Conservation (phyloP, 1,284 basidiomycete species). For the Moesziomyces parantarcticus region DNA sequence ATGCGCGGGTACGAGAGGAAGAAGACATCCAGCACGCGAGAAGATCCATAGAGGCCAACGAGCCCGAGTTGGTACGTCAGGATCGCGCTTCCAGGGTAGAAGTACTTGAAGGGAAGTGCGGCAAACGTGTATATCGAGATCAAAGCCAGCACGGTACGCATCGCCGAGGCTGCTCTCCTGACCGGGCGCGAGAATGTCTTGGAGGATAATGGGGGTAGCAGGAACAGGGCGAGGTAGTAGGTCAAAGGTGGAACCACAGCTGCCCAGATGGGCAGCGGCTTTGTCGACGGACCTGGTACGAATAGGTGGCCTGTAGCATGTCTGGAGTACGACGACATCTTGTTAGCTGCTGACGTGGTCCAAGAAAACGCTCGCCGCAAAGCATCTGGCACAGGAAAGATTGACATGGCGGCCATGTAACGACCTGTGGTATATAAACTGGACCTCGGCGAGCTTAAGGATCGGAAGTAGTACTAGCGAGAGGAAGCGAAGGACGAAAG, state of each 20-base stretch:
- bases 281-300: conserved; percentile 14
- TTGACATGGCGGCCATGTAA: conserved; percentile 1
- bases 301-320: conserved; percentile 39
- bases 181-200: conserved; percentile 16
- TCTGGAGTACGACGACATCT: conserved; percentile 18
- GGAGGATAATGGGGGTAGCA: conserved; percentile 36
- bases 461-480: no score
- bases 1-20: conserved; percentile 50
- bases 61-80: conserved; percentile 54
- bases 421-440: conserved; percentile 7
- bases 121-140: conserved; percentile 37
- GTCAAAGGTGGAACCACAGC: conserved; percentile 43
- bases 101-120: conserved; percentile 41
- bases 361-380: conserved; percentile 10
- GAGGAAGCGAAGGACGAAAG: not conserved
- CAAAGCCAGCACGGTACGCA: conserved; percentile 15
- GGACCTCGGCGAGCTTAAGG: no score
- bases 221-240: conserved; percentile 45
- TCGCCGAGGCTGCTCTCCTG: conserved; percentile 6
- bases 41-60: conserved; percentile 42
- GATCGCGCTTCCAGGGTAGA: conserved; percentile 43
- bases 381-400: conserved; percentile 6
- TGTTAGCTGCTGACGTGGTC: conserved; percentile 4
- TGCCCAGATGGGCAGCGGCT: conserved; percentile 40
- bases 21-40: conserved; percentile 48